A percentile compares a stretch with the other conserved stretches of the same genome.
These are phyloP conservation scores for Lachancea cidri DNA, from an alignment of 805 yeast genomes.

Conservation along the genomic window DNA sequence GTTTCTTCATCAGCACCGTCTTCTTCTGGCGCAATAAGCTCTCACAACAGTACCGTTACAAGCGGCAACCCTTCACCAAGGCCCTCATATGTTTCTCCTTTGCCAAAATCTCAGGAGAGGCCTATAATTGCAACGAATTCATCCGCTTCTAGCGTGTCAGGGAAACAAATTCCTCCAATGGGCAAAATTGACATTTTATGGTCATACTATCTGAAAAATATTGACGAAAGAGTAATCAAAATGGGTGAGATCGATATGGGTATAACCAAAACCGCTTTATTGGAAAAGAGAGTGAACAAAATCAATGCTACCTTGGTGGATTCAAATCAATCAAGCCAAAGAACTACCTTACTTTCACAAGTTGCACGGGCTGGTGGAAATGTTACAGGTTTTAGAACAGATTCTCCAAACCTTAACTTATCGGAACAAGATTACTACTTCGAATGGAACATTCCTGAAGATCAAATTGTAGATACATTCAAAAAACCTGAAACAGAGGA, in stretches of 20 bases:
- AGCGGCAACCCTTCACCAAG: slow-evolving; percentile 6
- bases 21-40: slow-evolving; percentile 11
- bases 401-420: slow-evolving; percentile 18
- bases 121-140: slow-evolving; percentile 2
- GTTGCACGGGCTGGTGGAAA: slow-evolving; percentile 44
- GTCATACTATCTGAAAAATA: slow-evolving; percentile 46
- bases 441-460: slow-evolving; percentile 18
- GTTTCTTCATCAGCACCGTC: slow-evolving; percentile 14
- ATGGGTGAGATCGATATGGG: slow-evolving; percentile 49
- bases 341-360: slow-evolving; percentile 39
- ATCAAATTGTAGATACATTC: slow-evolving; percentile 16
- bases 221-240: slow-evolving; percentile 56
- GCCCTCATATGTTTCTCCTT: slow-evolving; percentile 3
- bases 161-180: slow-evolving; percentile 40
- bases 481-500: slow-evolving; percentile 9
- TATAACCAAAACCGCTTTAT: slow-evolving; percentile 39
- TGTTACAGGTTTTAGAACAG: slow-evolving; percentile 37
- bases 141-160: slow-evolving; percentile 1
- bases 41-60: slow-evolving; percentile 14
- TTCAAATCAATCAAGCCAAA: slow-evolving; percentile 44
- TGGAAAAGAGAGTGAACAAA: slow-evolving; percentile 44
- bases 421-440: slow-evolving; percentile 31
- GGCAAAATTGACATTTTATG: slow-evolving; percentile 55
- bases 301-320: slow-evolving; percentile 54
- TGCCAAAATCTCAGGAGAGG: slow-evolving; percentile 14